Percentiles rank a stretch among this genome's conserved stretches.
phyloP scores from a whole-genome alignment of 441 rosid genomes.

The Isatis lusitanica region DNA sequence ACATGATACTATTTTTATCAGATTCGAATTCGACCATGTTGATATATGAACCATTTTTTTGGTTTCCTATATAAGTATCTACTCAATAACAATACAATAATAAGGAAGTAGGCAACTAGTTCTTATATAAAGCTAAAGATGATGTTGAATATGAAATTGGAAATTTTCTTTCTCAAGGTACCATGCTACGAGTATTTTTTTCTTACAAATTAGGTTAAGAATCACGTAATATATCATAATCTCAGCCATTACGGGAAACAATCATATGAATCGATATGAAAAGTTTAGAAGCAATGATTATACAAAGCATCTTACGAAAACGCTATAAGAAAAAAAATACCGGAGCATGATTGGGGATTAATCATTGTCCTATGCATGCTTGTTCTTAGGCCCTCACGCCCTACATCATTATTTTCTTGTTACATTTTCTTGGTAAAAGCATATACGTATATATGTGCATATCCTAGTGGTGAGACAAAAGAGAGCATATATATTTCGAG shows the following conservation, averaged over 20 bases:
- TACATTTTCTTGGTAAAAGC: conserved; percentile 15
- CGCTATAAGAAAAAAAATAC: conserved; percentile 17
- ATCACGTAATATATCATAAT: not conserved
- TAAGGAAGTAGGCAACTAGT: not conserved
- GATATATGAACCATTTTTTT: not conserved
- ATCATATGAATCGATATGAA: not conserved
- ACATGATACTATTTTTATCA: not conserved
- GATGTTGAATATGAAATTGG: not conserved
- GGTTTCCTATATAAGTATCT: not conserved
- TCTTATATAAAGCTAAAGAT: not conserved
- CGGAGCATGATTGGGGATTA: conserved; percentile 31
- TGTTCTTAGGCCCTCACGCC: conserved; percentile 31
- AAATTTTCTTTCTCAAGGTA: conserved; percentile 16
- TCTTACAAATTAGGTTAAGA: not conserved
- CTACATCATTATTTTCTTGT: conserved; percentile 29
- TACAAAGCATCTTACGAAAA: not conserved
- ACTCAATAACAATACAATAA: not conserved
- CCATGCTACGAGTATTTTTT: not conserved
- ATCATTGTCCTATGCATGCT: conserved; percentile 40
- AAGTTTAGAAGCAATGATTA: conserved; percentile 17
- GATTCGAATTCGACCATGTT: not conserved
- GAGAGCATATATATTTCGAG: not conserved
- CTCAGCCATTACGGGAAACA: not conserved
- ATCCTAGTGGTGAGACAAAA: not conserved
- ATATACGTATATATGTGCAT: not conserved